Conservation (phyloP, 192 early-diverging fungal species). For the Coemansia sp. region DNA sequence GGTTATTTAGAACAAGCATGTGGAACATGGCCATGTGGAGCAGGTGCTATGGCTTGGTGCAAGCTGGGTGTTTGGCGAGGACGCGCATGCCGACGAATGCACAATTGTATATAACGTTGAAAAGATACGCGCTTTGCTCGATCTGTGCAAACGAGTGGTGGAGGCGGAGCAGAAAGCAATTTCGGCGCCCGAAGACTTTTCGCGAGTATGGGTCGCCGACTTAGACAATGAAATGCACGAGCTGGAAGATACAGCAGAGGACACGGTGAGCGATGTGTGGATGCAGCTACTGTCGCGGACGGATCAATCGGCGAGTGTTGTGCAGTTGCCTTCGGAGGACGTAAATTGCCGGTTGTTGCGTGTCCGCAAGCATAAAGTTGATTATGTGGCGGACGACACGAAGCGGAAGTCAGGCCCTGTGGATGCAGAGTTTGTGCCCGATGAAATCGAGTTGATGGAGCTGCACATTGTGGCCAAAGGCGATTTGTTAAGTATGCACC, state of each 20-base stretch:
- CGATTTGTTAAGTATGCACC: background rate
- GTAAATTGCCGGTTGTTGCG: slow-evolving; percentile 24
- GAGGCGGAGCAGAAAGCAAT: slow-evolving; percentile 2
- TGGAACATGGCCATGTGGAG: slow-evolving; percentile 19
- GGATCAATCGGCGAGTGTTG: background rate
- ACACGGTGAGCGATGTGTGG: slow-evolving; percentile 6
- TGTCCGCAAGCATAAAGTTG: slow-evolving; percentile 31
- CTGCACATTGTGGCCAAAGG: background rate
- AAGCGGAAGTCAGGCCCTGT: background rate
- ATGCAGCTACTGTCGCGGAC: slow-evolving; percentile 7
- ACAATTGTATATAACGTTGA: slow-evolving; percentile 25
- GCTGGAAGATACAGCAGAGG: background rate
- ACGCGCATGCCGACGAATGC: slow-evolving; percentile 45
- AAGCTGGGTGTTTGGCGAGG: slow-evolving; percentile 65
- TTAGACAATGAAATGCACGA: background rate
- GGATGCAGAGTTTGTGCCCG: slow-evolving; percentile 11
- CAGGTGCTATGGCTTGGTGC: slow-evolving; percentile 88
- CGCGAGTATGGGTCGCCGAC: slow-evolving; percentile 33
- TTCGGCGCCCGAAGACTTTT: slow-evolving; percentile 9
- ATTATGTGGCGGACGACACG: slow-evolving; percentile 15
- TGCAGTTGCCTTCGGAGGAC: slow-evolving; percentile 4
- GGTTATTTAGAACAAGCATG: slow-evolving; percentile 88
- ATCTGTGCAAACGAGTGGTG: slow-evolving; percentile 26
- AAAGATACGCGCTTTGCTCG: slow-evolving; percentile 14
- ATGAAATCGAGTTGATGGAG: background rate